Conservation (phyloP, 345 rosid genomes). For the Kernera saxatilis region DNA sequence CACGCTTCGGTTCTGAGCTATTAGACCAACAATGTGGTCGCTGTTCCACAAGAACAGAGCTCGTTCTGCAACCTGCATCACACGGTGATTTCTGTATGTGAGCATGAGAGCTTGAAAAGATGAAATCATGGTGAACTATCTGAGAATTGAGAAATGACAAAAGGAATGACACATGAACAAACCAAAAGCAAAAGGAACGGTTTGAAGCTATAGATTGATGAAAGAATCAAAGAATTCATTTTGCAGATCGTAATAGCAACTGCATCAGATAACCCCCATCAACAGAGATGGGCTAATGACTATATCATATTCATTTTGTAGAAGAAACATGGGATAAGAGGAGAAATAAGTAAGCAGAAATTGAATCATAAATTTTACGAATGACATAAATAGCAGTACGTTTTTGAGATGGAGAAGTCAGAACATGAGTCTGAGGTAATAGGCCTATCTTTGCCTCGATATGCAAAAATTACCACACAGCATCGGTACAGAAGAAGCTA, state of each 20-base stretch:
- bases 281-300: neutral
- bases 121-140: neutral
- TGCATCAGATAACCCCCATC: neutral
- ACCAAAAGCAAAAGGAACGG: neutral
- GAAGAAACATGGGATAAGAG: neutral
- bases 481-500: neutral
- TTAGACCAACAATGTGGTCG: slow-evolving; percentile 72
- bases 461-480: neutral
- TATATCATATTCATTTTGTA: neutral
- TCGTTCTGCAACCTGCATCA: slow-evolving; percentile 80
- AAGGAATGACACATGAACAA: neutral
- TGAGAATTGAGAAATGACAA: neutral
- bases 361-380: neutral
- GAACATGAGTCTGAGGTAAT: neutral
- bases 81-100: neutral
- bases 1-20: slow-evolving; percentile 63
- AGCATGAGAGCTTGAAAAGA: neutral
- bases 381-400: neutral
- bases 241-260: neutral
- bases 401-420: neutral
- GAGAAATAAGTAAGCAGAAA: neutral
- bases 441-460: neutral
- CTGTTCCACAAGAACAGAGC: slow-evolving; percentile 90
- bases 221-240: neutral
- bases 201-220: neutral